Evolutionary conservation across 2,329 filamentous ascomycete genomes (phyloP), one percentile per base, ranked within the genome.

Genomic region (Bipolaris zeicola): DNA sequence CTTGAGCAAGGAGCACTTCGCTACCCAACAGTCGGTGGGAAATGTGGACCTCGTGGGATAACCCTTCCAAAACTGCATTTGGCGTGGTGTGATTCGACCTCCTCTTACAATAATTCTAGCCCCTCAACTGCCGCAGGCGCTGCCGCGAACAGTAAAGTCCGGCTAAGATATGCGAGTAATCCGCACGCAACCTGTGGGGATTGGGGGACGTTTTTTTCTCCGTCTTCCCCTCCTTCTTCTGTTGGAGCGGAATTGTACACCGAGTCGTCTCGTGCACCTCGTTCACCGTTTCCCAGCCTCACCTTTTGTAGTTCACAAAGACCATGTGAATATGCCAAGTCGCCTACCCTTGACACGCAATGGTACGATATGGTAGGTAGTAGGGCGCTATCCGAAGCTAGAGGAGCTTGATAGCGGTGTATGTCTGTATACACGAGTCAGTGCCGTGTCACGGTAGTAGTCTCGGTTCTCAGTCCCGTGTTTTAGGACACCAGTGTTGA

Each of bases 1-100:
- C 53, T 52, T 52, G 26, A 31, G 34, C 42, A 55, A 52, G 28
- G 48, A 41, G 42, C 28, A 33, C n/a, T 28, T 39, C 48, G 48
- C 48, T 47, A 41, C 48, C 31, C 16, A 46, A 28, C 11, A 46
- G 26, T 33, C 24, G 46, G 39, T 50, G 24, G 31, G 43, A 6
- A 45, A 49, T 39, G 10, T 41, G 18, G 5, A 10, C 39, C 31
- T 38, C 31, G 18, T 50, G 10, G 5, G 26, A n/a, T 16, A 18
- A 22, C 36, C 41, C 37, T 45, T 52, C 24, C 7, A 39, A 39
- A 36, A 22, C 20, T 36, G 42, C 24, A 22, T 11, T 14, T 16
- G 7, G 8, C 28, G 11, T 20, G 18, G 3, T 26, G 13, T 55
- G n/a, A 33, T 28, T 36, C 39, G 26, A 55, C 22, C 42, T 45